Conservation (phyloP, 2,329 filamentous ascomycete genomes). For the Stagonosporopsis vannaccii region DNA sequence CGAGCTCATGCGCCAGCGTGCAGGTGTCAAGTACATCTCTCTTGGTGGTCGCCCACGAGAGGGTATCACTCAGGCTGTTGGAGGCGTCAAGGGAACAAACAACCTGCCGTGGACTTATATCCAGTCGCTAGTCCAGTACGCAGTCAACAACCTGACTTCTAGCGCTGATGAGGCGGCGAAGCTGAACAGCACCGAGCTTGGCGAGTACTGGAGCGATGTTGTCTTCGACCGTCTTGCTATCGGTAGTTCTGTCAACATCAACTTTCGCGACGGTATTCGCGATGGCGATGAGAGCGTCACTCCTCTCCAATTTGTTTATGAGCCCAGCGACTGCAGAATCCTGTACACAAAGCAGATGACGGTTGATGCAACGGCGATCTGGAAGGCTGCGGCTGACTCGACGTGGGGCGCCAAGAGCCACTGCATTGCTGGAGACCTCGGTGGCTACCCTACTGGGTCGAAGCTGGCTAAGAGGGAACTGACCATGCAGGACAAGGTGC, state of each 20-base stretch:
- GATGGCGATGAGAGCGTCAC: slow-evolving; percentile 51
- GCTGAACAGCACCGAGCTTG: slow-evolving; percentile 42
- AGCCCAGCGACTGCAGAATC: slow-evolving; percentile 68
- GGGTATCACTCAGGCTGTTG: slow-evolving; percentile 62
- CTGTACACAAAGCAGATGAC: slow-evolving; percentile 67
- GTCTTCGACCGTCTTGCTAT: slow-evolving; percentile 42
- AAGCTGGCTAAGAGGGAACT: slow-evolving; percentile 35
- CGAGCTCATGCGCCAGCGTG: slow-evolving; percentile 61
- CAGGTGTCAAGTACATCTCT: slow-evolving; percentile 63
- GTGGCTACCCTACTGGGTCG: slow-evolving; percentile 23
- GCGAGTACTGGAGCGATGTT: slow-evolving; percentile 40
- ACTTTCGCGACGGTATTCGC: slow-evolving; percentile 53
- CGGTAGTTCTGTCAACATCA: slow-evolving; percentile 41
- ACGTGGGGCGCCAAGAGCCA: slow-evolving; percentile 42
- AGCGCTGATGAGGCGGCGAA: slow-evolving; percentile 34
- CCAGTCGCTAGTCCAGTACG: slow-evolving; percentile 33
- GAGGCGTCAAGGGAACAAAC: slow-evolving; percentile 69
- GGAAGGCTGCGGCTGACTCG: slow-evolving; percentile 56
- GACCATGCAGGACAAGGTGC: slow-evolving; percentile 30
- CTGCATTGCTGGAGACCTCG: slow-evolving; percentile 45
- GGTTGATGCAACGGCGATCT: slow-evolving; percentile 60
- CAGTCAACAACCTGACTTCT: slow-evolving; percentile 31
- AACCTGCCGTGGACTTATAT: slow-evolving; percentile 43
- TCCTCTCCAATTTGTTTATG: slow-evolving; percentile 68
- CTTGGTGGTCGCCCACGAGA: slow-evolving; percentile 66